These are phyloP conservation scores for Kluyveromyces marxianus DNA, from an alignment of 1,139 yeast species.

Conservation along the genomic window DNA sequence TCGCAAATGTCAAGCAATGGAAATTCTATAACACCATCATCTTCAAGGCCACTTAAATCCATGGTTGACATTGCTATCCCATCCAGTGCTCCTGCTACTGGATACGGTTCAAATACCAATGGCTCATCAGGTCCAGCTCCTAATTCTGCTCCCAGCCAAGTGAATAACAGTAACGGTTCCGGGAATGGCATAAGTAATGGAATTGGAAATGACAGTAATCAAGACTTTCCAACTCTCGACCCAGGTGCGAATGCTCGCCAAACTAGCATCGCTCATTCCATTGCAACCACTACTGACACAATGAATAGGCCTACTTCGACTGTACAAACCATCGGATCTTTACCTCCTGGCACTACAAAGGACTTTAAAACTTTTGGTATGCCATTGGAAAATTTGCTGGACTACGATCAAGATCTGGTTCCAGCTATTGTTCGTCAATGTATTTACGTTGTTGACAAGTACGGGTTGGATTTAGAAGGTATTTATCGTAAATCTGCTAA, in stretches of 20 bases:
- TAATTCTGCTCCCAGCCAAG: no score
- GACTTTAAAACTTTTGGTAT: constrained; percentile 69
- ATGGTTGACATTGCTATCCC: constrained; percentile 7
- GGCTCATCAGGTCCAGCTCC: no score
- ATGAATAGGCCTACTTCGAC: constrained; percentile 29
- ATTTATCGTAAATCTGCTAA: constrained; percentile 84
- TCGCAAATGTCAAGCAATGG: constrained; percentile 3
- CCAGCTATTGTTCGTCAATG: constrained; percentile 89
- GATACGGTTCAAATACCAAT: no score
- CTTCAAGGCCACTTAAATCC: constrained; percentile 5
- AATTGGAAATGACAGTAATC: background rate
- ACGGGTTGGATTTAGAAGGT: constrained; percentile 83
- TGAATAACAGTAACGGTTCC: no score
- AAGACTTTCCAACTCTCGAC: constrained; percentile 20
- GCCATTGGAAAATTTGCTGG: constrained; percentile 66
- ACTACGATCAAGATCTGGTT: constrained; percentile 81
- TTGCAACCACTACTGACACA: constrained; percentile 16
- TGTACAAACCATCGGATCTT: constrained; percentile 28
- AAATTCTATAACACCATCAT: background rate
- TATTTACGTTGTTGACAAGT: constrained; percentile 73
- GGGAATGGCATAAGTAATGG: no score
- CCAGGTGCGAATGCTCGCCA: constrained; percentile 18
- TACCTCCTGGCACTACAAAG: constrained; percentile 33
- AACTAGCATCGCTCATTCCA: constrained; percentile 23
- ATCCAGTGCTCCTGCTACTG: no score